A percentile compares a stretch with the other conserved stretches of the same genome.
Conservation (phyloP, 176 grass and related monocot species). For the Bothriochloa decipiens region DNA sequence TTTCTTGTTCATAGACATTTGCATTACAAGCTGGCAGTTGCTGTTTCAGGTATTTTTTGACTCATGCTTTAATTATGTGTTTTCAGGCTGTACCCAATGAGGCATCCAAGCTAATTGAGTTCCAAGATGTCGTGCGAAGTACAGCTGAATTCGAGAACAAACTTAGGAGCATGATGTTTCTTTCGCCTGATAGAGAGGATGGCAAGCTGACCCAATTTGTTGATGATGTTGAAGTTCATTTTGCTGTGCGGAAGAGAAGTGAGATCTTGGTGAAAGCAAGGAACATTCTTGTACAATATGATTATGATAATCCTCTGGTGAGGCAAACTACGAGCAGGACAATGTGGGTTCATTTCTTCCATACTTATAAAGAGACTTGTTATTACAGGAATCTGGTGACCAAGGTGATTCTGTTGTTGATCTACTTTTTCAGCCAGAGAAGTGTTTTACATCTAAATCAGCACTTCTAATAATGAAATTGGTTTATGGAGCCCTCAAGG, state of each 20-base stretch:
- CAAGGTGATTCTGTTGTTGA: constrained; percentile 65
- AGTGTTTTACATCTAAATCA: constrained; percentile 83
- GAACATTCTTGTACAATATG: constrained; percentile 71
- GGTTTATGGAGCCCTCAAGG: constrained; percentile 88
- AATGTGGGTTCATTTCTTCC: constrained; percentile 37
- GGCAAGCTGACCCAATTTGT: constrained; percentile 87
- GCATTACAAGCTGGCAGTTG: neutral
- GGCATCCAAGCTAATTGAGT: constrained; percentile 82
- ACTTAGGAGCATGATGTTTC: constrained; percentile 76
- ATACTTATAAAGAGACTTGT: constrained; percentile 38
- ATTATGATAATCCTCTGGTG: constrained; percentile 65
- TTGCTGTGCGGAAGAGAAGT: constrained; percentile 88
- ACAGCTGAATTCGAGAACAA: constrained; percentile 76
- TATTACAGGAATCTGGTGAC: constrained; percentile 52
- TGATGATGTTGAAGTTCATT: constrained; percentile 94
- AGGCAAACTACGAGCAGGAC: constrained; percentile 35
- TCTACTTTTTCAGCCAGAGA: constrained; percentile 85
- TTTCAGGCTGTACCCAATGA: constrained; percentile 92
- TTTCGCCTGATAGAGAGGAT: constrained; percentile 73
- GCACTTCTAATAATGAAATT: constrained; percentile 75
- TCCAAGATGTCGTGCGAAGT: constrained; percentile 84
- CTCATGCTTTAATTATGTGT: constrained; percentile 31
- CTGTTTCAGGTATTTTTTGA: constrained; percentile 1
- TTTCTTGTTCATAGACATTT: neutral
- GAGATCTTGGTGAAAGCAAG: constrained; percentile 90